Evolutionary conservation across 495 filamentous ascomycete genomes (phyloP), one percentile per base, ranked within the genome.

Genomic region (Penicillium pancosmium): DNA sequence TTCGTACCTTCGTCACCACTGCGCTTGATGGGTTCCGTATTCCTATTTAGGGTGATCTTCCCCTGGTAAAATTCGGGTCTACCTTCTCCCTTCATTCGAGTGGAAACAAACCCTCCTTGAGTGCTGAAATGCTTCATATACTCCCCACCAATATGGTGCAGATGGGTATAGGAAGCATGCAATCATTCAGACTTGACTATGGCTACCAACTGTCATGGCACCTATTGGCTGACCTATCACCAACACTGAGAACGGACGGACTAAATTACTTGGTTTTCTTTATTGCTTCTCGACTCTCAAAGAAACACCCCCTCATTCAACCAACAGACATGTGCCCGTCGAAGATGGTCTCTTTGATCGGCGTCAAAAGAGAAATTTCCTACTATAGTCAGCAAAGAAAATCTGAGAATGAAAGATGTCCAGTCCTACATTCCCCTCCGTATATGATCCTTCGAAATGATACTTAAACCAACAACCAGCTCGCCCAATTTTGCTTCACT

Each of bases 1-100:
- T 48, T 48, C 46, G 46, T 48, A 48, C 46, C 23, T 25, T 48
- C 19, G 46, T 48, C 46, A 48, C 46, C 18, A 7, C n/a, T 13
- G 46, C 21, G 10, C 21, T 23, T 9, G 7, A 23, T 27, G 10
- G 46, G 46, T 27, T 27, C 9, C 9, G 21, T 25, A 16, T 44
- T 0, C 41, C 41, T 44, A 44, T 44, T 44, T 19, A n/a, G 41
- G 41, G 16, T n/a, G 41, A 44, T 44, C 41, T 19, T 44, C 41
- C 16, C 16, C 15, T 38, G 36, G 36, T 12, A 4, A 13, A 38
- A 13, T 13, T n/a, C 36, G 12, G 15, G 4, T 38, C 36, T 38
- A 38, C 11, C 11, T 31, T 6, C 27, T 31, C 27, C 27, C 27
- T 31, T 31, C 6, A 31, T 31, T 31, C 27, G 27, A 31, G 27